These are phyloP conservation scores for Cercospora sesami DNA, from an alignment of 2,329 filamentous ascomycete species.

Conservation along the genomic window DNA sequence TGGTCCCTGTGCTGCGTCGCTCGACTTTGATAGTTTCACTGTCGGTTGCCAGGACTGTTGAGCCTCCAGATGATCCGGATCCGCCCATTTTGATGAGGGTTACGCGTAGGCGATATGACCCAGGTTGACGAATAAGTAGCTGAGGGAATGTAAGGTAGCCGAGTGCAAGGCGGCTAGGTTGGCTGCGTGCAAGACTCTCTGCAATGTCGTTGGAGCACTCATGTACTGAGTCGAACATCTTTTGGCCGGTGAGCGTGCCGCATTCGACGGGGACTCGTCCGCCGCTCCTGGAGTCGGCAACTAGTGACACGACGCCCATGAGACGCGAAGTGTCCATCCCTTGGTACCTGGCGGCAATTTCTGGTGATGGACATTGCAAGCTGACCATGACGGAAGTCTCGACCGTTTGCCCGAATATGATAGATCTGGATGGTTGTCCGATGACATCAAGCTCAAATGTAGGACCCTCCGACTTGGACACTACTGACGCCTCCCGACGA, in stretches of 20 bases:
- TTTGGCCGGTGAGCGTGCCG: constrained; percentile 35
- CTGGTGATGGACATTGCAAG: constrained; percentile 30
- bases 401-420: constrained; percentile 34
- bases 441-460: constrained; percentile 38
- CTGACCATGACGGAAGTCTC: constrained; percentile 38
- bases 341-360: constrained; percentile 26
- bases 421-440: constrained; percentile 31
- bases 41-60: constrained; percentile 32
- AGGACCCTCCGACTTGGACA: constrained; percentile 26
- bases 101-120: constrained; percentile 35
- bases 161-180: constrained; percentile 32
- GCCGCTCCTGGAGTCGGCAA: constrained; percentile 33
- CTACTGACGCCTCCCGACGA: constrained; percentile 29
- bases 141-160: constrained; percentile 38
- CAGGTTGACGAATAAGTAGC: constrained; percentile 37
- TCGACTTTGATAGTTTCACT: constrained; percentile 38
- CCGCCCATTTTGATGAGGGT: constrained; percentile 36
- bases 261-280: constrained; percentile 34
- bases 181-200: constrained; percentile 31
- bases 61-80: constrained; percentile 24
- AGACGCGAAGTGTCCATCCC: constrained; percentile 34
- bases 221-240: constrained; percentile 39
- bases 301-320: constrained; percentile 36
- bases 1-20: constrained; percentile 21
- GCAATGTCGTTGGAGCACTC: constrained; percentile 33